Evolutionary conservation across 164 flowering plant genomes (phyloP), one percentile per base, ranked within the genome.

Genomic region (Saururus chinensis): DNA sequence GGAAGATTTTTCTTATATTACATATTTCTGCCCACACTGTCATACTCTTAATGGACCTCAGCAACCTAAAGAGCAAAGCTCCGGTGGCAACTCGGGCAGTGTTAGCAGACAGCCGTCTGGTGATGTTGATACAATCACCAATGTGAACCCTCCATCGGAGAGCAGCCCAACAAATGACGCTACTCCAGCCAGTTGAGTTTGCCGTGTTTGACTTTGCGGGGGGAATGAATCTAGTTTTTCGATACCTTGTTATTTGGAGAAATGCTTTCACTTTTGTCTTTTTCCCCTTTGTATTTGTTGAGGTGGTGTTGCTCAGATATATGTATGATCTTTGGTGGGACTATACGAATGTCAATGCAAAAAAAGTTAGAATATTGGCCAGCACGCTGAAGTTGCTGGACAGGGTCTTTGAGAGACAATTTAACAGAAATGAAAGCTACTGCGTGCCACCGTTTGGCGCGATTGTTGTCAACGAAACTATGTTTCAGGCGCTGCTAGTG

Each of bases 21-120:
- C 93, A 9, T 92, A 92, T 61, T 89, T 82, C 68, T 92, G 98
- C 69, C 95, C 91, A 9, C 89, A 84, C 58, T 92, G 98, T 62
- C 75, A 77, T 64, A 93, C 88, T 55, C 75, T 92, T 52, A 92
- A 89, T 62, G 69, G 72, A 64, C 78, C 96, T 55, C 75, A 66
- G 48, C 74, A 71, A 41, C 64, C 60, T 21, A 78, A 80, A 57
- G 82, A 75, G 48, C 72, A 60, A 63, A 70, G 63, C 61, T 68
- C 84, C 53, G 72, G 68, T 63, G 60, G 78, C 40, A 58, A 23
- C 41, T 52, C 80, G 26, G 71, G 74, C 1, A 59, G 51, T 45
- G 24, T 35, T 24, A 63, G 71, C 61, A 59, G 70, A 61, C 40
- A 22, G 14, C 56, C 67, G 23, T 62, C 69, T 22, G 60, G 40